These are phyloP conservation scores for Chytriomyces sp. DNA, from an alignment of 192 early-diverging fungal genomes.

Conservation along the genomic window DNA sequence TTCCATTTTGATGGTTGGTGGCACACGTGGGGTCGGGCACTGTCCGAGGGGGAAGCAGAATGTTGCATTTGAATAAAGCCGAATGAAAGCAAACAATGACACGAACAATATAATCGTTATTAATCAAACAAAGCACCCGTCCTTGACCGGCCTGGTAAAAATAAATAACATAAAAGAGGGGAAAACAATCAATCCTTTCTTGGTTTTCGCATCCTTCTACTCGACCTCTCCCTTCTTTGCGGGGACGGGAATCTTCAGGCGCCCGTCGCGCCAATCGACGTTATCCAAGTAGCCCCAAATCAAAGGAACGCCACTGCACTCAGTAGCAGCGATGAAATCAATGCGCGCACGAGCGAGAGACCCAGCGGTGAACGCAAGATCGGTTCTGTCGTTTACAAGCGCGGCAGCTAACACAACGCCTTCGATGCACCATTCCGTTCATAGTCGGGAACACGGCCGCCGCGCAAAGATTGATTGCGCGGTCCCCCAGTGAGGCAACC, in stretches of 20 bases:
- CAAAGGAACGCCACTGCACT: neutral
- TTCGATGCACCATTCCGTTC: neutral
- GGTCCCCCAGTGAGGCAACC: too few relatives aligned
- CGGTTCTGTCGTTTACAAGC: neutral
- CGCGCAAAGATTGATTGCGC: too few relatives aligned
- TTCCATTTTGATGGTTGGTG: neutral
- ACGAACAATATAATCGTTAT: too few relatives aligned
- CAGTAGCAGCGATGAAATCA: neutral
- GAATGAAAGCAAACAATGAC: too few relatives aligned
- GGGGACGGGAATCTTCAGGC: neutral
- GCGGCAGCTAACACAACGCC: neutral
- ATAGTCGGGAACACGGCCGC: too few relatives aligned
- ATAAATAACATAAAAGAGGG: too few relatives aligned
- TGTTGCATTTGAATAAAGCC: too few relatives aligned
- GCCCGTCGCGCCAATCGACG: neutral
- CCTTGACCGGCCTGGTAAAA: too few relatives aligned
- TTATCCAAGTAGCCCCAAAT: neutral
- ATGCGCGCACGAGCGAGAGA: neutral
- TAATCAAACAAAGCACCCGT: too few relatives aligned
- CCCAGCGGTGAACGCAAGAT: neutral
- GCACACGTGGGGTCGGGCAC: constrained; percentile 75
- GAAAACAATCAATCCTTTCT: too few relatives aligned
- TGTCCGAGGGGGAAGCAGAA: constrained; percentile 57
- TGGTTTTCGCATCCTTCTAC: too few relatives aligned
- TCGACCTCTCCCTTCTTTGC: too few relatives aligned